Evolutionary conservation across 139 green algal species (phyloP), one percentile per base, ranked within the genome.

Genomic region (Tetradesmus obliquus): DNA sequence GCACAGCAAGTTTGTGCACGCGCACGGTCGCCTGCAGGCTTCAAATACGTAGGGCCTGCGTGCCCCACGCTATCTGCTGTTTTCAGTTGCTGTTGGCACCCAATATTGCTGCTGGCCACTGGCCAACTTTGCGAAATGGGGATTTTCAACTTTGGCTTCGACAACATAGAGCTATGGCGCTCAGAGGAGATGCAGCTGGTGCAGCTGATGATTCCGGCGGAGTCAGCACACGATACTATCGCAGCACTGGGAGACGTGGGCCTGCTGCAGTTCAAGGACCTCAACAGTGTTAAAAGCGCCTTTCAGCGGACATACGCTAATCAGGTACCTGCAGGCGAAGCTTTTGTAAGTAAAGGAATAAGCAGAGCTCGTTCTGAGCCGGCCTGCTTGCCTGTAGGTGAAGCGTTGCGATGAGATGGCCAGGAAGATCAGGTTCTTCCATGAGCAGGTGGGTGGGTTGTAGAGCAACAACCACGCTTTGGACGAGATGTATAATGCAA

Each of bases 401-500:
- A 99, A 99, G 92, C 96, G 98, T 6, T 99, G 97, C 85, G 98
- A 99, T 62, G 98, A 99, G 93, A 98, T 99, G 97, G 95, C 97
- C 0, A 93, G 98, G 8, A 98, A 98, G 95, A 91, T 99, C 85
- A 95, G 98, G 17, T 99, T 98, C 91, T 98, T 99, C 90, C 93
- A 94, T 19, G 97, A 99, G 24, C 95, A 99, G 96, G 96, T 97
- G 51, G 51, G 91, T 2, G 17, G 66, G 66, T 19, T 76, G 66
- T 6, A 76, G 17, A 54, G 89, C 10, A 51, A 15, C 69, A 4
- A 76, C 5, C 66, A 76, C 66, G 15, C 17, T 19, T 13, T 76
- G 66, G 7, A 24, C n/a, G 66, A 17, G 17, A 24, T 76, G 1
- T 5, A 76, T 3, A 55, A 55, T 17, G 22, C 9, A 13, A 88